Evolutionary conservation across 495 filamentous ascomycete genomes (phyloP).

Genomic region (Ascodesmis nigricans): DNA sequence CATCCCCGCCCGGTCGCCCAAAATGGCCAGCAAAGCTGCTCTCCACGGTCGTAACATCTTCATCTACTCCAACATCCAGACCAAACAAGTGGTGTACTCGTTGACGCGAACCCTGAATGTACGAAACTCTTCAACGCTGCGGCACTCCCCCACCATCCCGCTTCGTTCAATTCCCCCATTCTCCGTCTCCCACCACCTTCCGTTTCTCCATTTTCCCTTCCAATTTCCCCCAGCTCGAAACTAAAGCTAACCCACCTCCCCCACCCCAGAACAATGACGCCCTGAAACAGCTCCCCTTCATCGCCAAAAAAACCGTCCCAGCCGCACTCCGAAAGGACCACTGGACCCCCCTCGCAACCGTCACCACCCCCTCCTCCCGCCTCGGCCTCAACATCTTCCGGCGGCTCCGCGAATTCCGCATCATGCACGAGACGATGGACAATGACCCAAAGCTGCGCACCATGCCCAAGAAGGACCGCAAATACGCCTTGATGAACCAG

Average conservation of each 20-base stretch:
- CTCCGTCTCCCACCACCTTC: too few species aligned
- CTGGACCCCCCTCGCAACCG: slow-evolving; percentile 61
- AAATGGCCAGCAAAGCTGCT: too few species aligned
- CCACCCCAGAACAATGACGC: slow-evolving; percentile 36
- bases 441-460: slow-evolving; percentile 33
- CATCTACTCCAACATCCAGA: slow-evolving; percentile 57
- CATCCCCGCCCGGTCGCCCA: too few species aligned
- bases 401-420: slow-evolving; percentile 61
- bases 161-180: too few species aligned
- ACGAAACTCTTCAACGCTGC: slow-evolving; percentile 20
- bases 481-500: slow-evolving; percentile 54
- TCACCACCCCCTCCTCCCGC: slow-evolving; percentile 39
- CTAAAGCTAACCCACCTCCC: too few species aligned
- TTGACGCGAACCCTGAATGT: slow-evolving; percentile 47
- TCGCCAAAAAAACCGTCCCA: slow-evolving; percentile 77
- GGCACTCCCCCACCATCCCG: slow-evolving; percentile 7
- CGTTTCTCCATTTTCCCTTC: too few species aligned
- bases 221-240: not conserved
- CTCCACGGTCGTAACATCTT: slow-evolving; percentile 52
- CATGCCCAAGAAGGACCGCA: slow-evolving; percentile 32
- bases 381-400: slow-evolving; percentile 56
- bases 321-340: slow-evolving; percentile 64
- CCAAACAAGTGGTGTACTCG: slow-evolving; percentile 69
- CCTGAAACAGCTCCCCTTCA: slow-evolving; percentile 57
- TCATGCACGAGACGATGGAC: slow-evolving; percentile 45